Evolutionary conservation across 108 stramenopile genomes (phyloP).

Genomic region (Cyclotella choctawhatcheeana): DNA sequence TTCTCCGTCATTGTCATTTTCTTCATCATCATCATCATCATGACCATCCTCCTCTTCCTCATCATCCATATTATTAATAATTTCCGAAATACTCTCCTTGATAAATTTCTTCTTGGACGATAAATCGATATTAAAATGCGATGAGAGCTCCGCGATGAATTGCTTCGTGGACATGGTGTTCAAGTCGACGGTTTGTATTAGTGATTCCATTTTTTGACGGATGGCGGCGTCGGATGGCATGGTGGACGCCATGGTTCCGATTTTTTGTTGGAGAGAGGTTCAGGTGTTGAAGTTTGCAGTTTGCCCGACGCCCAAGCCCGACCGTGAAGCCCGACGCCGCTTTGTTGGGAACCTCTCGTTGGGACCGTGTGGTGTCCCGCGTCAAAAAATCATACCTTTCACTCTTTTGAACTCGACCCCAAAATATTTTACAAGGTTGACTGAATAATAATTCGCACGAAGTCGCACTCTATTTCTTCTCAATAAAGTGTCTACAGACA

Average conservation of each 20-base stretch:
- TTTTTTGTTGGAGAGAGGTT: too few relatives aligned
- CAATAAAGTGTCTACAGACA: too few relatives aligned
- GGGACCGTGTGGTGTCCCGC: too few relatives aligned
- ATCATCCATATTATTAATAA: slow-evolving; percentile 59
- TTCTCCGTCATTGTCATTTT: too few relatives aligned
- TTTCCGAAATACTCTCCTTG: slow-evolving; percentile 62
- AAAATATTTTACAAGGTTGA: too few relatives aligned
- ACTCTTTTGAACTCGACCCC: too few relatives aligned
- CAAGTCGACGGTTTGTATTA: slow-evolving; percentile 74
- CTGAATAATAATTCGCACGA: too few relatives aligned
- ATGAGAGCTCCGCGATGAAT: slow-evolving; percentile 72
- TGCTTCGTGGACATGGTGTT: slow-evolving; percentile 74
- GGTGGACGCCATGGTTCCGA: too few relatives aligned
- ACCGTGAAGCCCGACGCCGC: slow-evolving; percentile 25
- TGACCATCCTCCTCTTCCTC: slow-evolving; percentile 28
- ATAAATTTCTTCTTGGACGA: slow-evolving; percentile 65
- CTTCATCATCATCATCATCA: slow-evolving; percentile 29
- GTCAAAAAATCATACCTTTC: too few relatives aligned
- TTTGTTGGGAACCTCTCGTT: too few relatives aligned
- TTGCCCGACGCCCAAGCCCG: slow-evolving; percentile 16
- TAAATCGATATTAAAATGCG: slow-evolving; percentile 61
- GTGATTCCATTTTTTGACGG: slow-evolving; percentile 48
- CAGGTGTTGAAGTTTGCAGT: too few relatives aligned
- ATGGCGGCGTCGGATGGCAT: slow-evolving; percentile 45
- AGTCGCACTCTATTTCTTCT: too few relatives aligned